phyloP scores from a whole-genome alignment of 805 yeast species.

The Kockiozyma suomiensis region DNA sequence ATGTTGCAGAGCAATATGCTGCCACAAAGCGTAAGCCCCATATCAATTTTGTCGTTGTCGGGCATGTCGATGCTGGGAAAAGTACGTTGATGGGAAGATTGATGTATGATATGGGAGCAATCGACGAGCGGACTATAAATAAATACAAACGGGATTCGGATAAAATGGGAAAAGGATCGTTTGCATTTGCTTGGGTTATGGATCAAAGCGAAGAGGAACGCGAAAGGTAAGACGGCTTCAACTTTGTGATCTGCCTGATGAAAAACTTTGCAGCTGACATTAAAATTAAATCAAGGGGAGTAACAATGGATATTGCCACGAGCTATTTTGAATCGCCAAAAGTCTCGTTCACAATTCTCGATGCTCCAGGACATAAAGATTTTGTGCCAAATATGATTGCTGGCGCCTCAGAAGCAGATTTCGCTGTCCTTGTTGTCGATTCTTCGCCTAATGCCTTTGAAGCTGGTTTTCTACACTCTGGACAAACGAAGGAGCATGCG shows the following conservation, averaged over 20 bases:
- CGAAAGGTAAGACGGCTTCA: conserved; percentile 33
- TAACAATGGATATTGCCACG: conserved; percentile 75
- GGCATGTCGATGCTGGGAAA: conserved; percentile 86
- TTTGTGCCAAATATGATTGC: conserved; percentile 86
- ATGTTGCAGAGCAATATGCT: conserved; percentile 48
- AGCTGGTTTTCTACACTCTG: conserved; percentile 64
- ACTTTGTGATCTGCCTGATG: neutral
- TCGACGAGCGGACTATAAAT: conserved; percentile 64
- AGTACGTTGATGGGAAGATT: conserved; percentile 78
- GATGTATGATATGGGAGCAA: conserved; percentile 65
- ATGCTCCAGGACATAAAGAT: conserved; percentile 84
- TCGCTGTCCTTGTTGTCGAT: conserved; percentile 73
- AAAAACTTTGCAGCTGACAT: neutral
- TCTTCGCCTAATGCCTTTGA: conserved; percentile 68
- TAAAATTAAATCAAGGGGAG: conserved; percentile 53
- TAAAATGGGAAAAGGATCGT: conserved; percentile 71
- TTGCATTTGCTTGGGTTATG: conserved; percentile 83
- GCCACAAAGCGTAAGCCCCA: conserved; percentile 52
- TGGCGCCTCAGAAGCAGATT: conserved; percentile 59
- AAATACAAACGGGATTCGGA: conserved; percentile 67
- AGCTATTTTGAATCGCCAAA: conserved; percentile 61
- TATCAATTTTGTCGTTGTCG: conserved; percentile 71
- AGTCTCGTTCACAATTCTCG: conserved; percentile 67
- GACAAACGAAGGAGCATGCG: conserved; percentile 81
- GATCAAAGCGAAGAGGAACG: conserved; percentile 81